Evolutionary conservation across 108 stramenopile genomes (phyloP).

Genomic region (Chaetoceros tenuissimus): DNA sequence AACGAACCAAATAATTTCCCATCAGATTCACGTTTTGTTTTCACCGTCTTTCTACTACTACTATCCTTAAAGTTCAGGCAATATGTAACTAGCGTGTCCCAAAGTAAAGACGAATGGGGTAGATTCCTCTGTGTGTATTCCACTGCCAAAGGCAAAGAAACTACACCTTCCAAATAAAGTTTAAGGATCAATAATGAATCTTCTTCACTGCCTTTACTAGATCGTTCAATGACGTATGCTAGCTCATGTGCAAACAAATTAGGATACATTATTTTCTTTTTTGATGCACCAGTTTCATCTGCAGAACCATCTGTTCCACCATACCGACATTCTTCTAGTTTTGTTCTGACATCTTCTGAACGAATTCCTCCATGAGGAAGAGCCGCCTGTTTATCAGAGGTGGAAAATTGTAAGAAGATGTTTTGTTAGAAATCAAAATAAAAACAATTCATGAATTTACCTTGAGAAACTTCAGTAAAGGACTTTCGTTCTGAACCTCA

Average conservation of each 20-base stretch:
- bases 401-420: conserved; percentile 5
- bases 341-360: conserved; percentile 37
- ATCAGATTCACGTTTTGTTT: conserved; percentile 7
- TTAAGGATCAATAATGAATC: conserved; percentile 40
- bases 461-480: conserved; percentile 62
- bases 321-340: conserved; percentile 38
- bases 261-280: conserved; percentile 4
- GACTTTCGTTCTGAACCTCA: conserved; percentile 24
- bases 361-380: conserved; percentile 62
- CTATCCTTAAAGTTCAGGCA: conserved; percentile 30
- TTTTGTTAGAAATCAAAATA: background rate
- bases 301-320: conserved; percentile 17
- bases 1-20: conserved; percentile 64
- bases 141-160: conserved; percentile 56
- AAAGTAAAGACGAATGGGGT: conserved; percentile 39
- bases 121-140: conserved; percentile 57
- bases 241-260: conserved; percentile 66
- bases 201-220: conserved; percentile 32
- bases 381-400: conserved; percentile 25
- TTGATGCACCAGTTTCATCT: conserved; percentile 1
- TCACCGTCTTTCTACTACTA: background rate
- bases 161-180: conserved; percentile 57
- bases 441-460: conserved; percentile 21
- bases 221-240: conserved; percentile 71
- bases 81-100: conserved; percentile 56